phyloP scores from a whole-genome alignment of 768 basidiomycete genomes.

The Tricholoma hemisulphureum region DNA sequence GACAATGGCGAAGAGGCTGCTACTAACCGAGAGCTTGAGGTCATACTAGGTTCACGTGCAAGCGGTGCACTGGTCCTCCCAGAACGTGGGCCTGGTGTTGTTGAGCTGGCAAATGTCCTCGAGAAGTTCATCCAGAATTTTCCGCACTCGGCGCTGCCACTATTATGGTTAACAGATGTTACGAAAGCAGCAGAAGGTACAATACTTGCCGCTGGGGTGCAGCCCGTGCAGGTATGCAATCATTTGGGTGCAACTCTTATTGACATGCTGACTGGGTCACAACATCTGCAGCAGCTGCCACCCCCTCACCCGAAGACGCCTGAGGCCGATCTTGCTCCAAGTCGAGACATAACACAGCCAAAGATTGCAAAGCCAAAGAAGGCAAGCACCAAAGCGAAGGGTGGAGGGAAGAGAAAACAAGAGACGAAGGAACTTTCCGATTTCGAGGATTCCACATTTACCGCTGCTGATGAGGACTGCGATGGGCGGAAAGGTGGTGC shows the following conservation, averaged over 20 bases:
- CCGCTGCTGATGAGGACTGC: too few relatives aligned
- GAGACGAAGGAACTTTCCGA: background rate
- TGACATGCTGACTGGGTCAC: background rate
- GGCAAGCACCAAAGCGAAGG: background rate
- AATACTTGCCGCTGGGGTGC: background rate
- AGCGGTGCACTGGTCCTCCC: background rate
- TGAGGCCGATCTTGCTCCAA: background rate
- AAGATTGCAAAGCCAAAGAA: background rate
- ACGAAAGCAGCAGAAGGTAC: background rate
- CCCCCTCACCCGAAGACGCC: background rate
- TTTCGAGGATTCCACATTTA: background rate
- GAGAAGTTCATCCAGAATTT: background rate
- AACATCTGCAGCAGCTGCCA: background rate
- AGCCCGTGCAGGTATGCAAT: too few relatives aligned
- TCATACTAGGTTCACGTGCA: background rate
- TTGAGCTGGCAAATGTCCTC: background rate
- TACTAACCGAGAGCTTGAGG: background rate
- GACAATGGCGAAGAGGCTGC: too few relatives aligned
- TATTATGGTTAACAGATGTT: background rate
- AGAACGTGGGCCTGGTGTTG: background rate
- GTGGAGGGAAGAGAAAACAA: background rate
- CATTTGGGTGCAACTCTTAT: background rate
- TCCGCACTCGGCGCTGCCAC: background rate
- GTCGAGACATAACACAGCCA: background rate
- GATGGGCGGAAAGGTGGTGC: too few relatives aligned